Evolutionary conservation across 768 basidiomycete species (phyloP).

Genomic region (Gloeopeniophorella convolvens): DNA sequence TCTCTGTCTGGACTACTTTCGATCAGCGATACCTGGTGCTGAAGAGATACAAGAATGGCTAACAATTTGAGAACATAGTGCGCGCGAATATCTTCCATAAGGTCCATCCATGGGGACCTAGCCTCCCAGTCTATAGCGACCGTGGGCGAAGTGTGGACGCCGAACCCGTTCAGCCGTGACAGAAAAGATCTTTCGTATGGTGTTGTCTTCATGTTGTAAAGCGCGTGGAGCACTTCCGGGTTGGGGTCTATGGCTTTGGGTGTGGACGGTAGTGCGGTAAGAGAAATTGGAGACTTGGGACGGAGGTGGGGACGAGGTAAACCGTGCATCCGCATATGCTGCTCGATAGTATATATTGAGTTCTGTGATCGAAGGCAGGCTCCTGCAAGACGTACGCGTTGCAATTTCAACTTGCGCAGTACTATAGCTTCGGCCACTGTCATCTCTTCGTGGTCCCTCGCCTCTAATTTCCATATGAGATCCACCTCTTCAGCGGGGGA

Average conservation of each 20-base stretch:
- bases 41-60: constrained; percentile 22
- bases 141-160: constrained; percentile 28
- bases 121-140: constrained; percentile 71
- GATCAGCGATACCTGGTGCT: constrained; percentile 1
- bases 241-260: constrained; percentile 24
- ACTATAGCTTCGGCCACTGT: constrained; percentile 14
- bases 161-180: constrained; percentile 50
- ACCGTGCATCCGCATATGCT: constrained; percentile 23
- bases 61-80: constrained; percentile 62
- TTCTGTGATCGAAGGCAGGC: no score
- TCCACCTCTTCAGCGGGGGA: constrained; percentile 9
- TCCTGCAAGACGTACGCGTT: constrained; percentile 8
- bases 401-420: constrained; percentile 21
- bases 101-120: constrained; percentile 61
- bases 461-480: constrained; percentile 9
- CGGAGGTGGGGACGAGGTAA: constrained; percentile 14
- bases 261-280: constrained; percentile 34
- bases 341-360: not conserved
- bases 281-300: constrained; percentile 15
- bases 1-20: constrained; percentile 49
- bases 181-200: constrained; percentile 61
- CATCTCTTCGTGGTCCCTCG: not conserved
- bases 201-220: constrained; percentile 54
- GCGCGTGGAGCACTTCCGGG: constrained; percentile 39
- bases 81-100: constrained; percentile 65